Base-by-base conservation (phyloP, 2,329 filamentous ascomycete species). In the Colletotrichum zoysiae region DNA sequence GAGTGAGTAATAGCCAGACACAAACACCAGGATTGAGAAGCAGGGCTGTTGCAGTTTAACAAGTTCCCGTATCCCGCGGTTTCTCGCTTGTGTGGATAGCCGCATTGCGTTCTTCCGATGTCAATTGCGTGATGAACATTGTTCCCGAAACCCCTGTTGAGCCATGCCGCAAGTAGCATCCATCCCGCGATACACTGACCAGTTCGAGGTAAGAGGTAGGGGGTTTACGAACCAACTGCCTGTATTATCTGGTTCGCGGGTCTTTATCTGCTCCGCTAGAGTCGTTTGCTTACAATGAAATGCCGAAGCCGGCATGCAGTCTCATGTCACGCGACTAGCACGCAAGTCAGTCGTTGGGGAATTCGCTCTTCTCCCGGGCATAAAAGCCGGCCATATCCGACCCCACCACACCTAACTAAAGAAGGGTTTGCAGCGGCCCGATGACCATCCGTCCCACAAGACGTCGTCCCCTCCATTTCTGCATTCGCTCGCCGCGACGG, bases 41-140 rank as follows among this genome's bases (percentile, higher is more conserved):
- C 4, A 14, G 20, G 30, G n/a, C 9, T n/a, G 18, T 20, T n/a
- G 18, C 6, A 11, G 16, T 55, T 35, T 55, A 20, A n/a, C 26
- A 55, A 5, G 5, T 6, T 2, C 7, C 30, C 3, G 35, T 5
- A 2, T 2, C 7, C 16, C 11, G 26, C 1, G 30, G 6, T 55
- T n/a, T 55, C 8, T 35, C 5, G 14, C 51, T 5, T 12, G 5
- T 33, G 7, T 5, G 3, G 26, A 9, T 6, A 4, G 6, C 5
- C 20, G 20, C 14, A 46, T 70, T 59, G 23, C 67, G 38, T 46
- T 35, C 48, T 65, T 20, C 9, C 23, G 35, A 16, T 30, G 16
- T 20, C 26, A 38, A 69, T 69, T 59, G 61, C 67, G 67, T 65
- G 61, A 59, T 65, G 6, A 33, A 7, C 11, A 16, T 30, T 23